Evolutionary conservation across 305 asterid genomes (phyloP), one percentile per base, ranked within the genome.

Genomic region (Fraxinus latifolia): DNA sequence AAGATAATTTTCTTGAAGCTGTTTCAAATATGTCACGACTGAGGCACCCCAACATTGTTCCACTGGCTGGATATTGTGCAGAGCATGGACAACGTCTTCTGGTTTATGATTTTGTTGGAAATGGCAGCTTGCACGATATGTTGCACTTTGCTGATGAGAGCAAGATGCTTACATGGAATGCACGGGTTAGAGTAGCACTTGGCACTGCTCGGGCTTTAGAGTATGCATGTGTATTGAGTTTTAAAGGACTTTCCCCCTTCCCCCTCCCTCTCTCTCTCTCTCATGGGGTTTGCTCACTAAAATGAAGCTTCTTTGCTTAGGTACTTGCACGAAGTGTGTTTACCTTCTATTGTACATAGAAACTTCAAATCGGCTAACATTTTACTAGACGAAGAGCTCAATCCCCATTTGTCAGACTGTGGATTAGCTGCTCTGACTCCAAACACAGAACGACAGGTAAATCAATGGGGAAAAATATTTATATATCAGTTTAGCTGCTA

Each of bases 251-350:
- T 25, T n/a, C 23, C 27, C 34, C 76, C 42, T 17, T 36, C 7
- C 1, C 74, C 3, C 33, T 3, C 33, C 1, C 2, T 1, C 14
- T 8, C 47, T 0, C 50, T 3, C 47, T 27, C 42, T 31, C 39
- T 32, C 36, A 21, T 71, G 75, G 42, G 79, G 80, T 12, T 58
- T 82, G 70, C 74, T 34, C 68, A 39, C 83, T 86, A 25, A 83
- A 78, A 73, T 37, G 37, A 34, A 76, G n/a, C 81, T 81, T 79
- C 47, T 80, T 79, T 80, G 80, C 77, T 78, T 87, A 96, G 99
- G 97, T 96, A 96, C 91, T 89, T 94, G 98, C 99, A 96, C 78
- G 99, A 96, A 90, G 99, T 94, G 80, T 96, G 98, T 86, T 88
- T 92, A 83, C 99, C 99, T 82, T 92, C 96, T 7, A 92, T 96